phyloP scores from a whole-genome alignment of 352 stramenopile species.

The Pythium vanterpoolii region DNA sequence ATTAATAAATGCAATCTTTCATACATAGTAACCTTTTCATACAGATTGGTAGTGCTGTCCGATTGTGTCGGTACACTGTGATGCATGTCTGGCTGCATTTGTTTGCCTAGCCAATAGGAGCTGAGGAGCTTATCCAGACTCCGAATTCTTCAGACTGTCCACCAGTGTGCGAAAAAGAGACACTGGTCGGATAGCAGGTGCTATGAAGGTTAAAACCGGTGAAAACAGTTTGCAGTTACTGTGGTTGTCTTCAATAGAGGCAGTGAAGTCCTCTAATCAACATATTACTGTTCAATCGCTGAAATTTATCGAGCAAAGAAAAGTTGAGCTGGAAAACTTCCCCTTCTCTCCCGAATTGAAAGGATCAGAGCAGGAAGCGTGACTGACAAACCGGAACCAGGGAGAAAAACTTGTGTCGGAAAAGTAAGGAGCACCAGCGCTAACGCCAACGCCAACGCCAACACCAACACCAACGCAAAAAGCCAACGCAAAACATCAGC shows the following conservation, averaged over 20 bases:
- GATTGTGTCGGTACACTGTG: no score
- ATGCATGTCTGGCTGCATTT: no score
- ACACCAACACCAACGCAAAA: slow-evolving; percentile 1
- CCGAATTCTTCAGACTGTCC: no score
- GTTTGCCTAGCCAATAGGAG: no score
- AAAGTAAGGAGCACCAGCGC: slow-evolving; percentile 2
- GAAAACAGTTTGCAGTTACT: neutral
- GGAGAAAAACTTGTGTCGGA: slow-evolving; percentile 2
- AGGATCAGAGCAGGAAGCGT: slow-evolving; percentile 36
- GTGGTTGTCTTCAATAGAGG: neutral
- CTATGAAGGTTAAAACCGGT: no score
- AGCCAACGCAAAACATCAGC: slow-evolving; percentile 19
- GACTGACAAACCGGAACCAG: neutral
- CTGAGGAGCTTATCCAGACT: no score
- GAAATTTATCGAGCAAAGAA: neutral
- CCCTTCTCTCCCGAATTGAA: slow-evolving; percentile 32
- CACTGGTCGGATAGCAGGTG: no score
- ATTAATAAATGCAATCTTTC: neutral
- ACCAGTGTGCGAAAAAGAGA: no score
- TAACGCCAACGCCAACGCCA: slow-evolving; percentile 18
- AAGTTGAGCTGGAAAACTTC: slow-evolving; percentile 6
- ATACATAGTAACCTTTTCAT: no score
- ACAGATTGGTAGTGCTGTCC: no score
- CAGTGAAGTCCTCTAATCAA: neutral
- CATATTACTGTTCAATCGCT: neutral